A percentile compares a stretch with the other conserved stretches of the same genome.
Evolutionary conservation across 345 rosid genomes (phyloP).

Genomic region (Eucalyptus cladocalyx): DNA sequence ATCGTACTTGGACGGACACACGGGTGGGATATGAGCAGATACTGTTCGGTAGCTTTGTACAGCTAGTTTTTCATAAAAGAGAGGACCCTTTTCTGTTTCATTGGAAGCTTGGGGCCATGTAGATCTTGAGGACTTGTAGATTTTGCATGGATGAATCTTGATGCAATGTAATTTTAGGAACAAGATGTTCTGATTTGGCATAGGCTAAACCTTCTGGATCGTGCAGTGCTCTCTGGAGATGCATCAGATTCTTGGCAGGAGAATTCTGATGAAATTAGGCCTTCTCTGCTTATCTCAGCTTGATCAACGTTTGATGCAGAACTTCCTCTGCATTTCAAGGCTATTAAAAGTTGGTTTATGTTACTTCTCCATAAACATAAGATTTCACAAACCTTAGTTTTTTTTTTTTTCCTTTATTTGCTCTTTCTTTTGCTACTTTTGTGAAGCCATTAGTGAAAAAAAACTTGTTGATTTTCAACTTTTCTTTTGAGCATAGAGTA

Average conservation of each 20-base stretch:
- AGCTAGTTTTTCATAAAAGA: background rate
- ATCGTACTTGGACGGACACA: background rate
- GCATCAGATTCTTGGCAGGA: background rate
- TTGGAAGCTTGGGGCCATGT: background rate
- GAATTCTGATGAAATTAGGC: background rate
- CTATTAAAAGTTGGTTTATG: no score
- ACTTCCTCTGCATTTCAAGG: background rate
- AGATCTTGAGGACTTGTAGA: background rate
- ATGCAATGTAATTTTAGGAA: background rate
- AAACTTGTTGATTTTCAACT: no score
- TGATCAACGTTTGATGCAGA: background rate
- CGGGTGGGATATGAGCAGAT: background rate
- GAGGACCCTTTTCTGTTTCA: background rate
- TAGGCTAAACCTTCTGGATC: background rate
- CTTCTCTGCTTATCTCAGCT: background rate
- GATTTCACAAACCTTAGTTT: no score
- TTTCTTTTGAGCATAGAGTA: no score
- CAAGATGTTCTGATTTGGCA: background rate
- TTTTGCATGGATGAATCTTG: background rate
- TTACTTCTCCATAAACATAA: no score
- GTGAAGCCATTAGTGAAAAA: no score
- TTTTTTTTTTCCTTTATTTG: no score
- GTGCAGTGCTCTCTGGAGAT: background rate
- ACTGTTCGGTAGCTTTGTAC: background rate
- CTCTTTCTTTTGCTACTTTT: no score